Conservation (phyloP, 306 rosid genomes). For the Trifolium repens region DNA sequence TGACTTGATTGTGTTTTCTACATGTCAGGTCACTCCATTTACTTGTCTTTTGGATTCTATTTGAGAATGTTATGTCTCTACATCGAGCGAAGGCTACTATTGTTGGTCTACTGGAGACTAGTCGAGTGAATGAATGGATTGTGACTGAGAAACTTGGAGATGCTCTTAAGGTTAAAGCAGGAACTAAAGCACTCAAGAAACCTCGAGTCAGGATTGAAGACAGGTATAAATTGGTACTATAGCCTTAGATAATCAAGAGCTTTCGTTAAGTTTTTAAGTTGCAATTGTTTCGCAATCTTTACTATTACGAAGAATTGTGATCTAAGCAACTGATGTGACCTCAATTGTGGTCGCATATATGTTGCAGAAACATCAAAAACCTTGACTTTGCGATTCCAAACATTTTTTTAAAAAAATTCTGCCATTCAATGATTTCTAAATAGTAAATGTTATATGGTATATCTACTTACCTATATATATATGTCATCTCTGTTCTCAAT, state of each 20-base stretch:
- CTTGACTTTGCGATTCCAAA: background rate
- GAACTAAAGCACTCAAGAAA: conserved; percentile 59
- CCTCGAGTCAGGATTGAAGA: conserved; percentile 75
- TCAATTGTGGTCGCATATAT: background rate
- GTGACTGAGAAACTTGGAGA: conserved; percentile 97
- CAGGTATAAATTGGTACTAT: conserved; percentile 55
- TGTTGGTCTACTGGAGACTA: conserved; percentile 83
- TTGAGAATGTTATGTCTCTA: conserved; percentile 89
- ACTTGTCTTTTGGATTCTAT: conserved; percentile 86
- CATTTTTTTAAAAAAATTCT: background rate
- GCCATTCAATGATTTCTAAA: background rate
- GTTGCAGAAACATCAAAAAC: background rate
- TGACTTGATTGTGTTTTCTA: conserved; percentile 15
- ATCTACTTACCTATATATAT: conserved; percentile 2
- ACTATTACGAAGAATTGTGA: background rate
- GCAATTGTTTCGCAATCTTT: background rate
- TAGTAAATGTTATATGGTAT: background rate
- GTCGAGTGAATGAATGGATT: conserved; percentile 90
- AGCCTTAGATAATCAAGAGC: background rate
- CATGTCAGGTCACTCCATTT: conserved; percentile 81
- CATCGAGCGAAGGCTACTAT: conserved; percentile 90
- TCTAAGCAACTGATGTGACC: background rate
- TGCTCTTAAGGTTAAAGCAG: conserved; percentile 62
- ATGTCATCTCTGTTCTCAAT: conserved; percentile 25
- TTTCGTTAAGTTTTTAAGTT: background rate